Conservation (phyloP, 2,329 filamentous ascomycete genomes). For the Epichloe amarillans region DNA sequence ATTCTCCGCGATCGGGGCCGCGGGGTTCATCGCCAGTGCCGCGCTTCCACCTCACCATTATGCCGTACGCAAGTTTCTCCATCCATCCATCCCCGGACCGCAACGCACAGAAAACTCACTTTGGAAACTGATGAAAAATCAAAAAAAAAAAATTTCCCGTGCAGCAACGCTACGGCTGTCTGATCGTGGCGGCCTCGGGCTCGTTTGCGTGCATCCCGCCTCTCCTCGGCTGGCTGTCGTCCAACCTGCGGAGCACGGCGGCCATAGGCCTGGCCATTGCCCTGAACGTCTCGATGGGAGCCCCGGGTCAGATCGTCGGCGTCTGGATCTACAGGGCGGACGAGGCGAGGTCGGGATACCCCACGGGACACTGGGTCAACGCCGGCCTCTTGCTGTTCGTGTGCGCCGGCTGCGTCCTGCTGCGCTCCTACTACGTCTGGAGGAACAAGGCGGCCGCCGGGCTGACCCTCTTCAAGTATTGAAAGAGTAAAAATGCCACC, state of each 20-base stretch:
- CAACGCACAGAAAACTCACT: no score
- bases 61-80: slow-evolving; percentile 23
- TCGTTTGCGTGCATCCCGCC: slow-evolving; percentile 58
- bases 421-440: background rate
- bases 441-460: background rate
- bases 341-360: slow-evolving; percentile 48
- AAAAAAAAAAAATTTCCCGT: slow-evolving; percentile 20
- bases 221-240: slow-evolving; percentile 56
- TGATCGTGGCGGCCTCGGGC: slow-evolving; percentile 54
- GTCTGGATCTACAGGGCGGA: slow-evolving; percentile 61
- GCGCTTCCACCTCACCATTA: slow-evolving; percentile 37
- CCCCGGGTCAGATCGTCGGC: slow-evolving; percentile 57
- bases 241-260: slow-evolving; percentile 52
- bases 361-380: slow-evolving; percentile 58
- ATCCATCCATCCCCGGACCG: no score
- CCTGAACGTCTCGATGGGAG: slow-evolving; percentile 52
- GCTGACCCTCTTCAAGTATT: background rate
- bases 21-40: slow-evolving; percentile 47
- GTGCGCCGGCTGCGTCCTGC: background rate
- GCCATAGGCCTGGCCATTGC: slow-evolving; percentile 56
- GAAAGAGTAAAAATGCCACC: background rate
- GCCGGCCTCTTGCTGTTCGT: slow-evolving; percentile 47
- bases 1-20: slow-evolving; percentile 29
- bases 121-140: no score
- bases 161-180: slow-evolving; percentile 52